Evolutionary conservation across 441 rosid species (phyloP).

Genomic region (Breynia disticha): DNA sequence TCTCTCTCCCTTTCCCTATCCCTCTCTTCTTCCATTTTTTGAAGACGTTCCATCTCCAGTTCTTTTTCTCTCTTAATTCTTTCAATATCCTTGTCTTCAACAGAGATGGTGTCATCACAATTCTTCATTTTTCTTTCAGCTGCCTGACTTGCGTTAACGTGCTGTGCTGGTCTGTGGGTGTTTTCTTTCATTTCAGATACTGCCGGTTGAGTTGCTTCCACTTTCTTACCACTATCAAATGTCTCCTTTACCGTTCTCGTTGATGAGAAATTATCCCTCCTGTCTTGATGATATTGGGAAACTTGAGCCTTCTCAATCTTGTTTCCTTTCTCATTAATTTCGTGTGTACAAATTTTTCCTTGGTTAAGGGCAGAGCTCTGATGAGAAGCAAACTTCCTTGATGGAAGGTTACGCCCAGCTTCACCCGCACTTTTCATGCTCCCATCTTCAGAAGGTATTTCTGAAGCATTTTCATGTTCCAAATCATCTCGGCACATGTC

Average conservation of each 20-base stretch:
- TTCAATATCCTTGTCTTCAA: slow-evolving; percentile 45
- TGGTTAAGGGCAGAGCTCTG: slow-evolving; percentile 21
- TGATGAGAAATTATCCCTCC: slow-evolving; percentile 27
- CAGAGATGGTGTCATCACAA: slow-evolving; percentile 14
- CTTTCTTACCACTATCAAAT: slow-evolving; percentile 24
- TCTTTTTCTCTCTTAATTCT: slow-evolving; percentile 54
- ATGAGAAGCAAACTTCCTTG: slow-evolving; percentile 19
- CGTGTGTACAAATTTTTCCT: slow-evolving; percentile 25
- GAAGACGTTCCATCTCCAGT: slow-evolving; percentile 47
- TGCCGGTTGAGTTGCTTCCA: slow-evolving; percentile 22
- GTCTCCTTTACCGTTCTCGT: slow-evolving; percentile 26
- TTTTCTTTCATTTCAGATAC: slow-evolving; percentile 22
- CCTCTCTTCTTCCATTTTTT: slow-evolving; percentile 73
- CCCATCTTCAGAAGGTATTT: slow-evolving; percentile 14
- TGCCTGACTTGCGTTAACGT: slow-evolving; percentile 17
- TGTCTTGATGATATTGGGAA: slow-evolving; percentile 25
- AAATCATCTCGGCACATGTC: slow-evolving; percentile 11
- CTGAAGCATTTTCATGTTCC: slow-evolving; percentile 16
- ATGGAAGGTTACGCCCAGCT: slow-evolving; percentile 20
- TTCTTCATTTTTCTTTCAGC: slow-evolving; percentile 33
- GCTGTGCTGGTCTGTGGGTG: slow-evolving; percentile 23
- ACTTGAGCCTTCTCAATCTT: slow-evolving; percentile 18
- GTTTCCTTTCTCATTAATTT: slow-evolving; percentile 23
- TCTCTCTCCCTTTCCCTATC: slow-evolving; percentile 92
- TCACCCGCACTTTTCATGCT: slow-evolving; percentile 15